phyloP scores from a whole-genome alignment of 2,329 filamentous ascomycete species.

The Hymenoscyphus linearis region DNA sequence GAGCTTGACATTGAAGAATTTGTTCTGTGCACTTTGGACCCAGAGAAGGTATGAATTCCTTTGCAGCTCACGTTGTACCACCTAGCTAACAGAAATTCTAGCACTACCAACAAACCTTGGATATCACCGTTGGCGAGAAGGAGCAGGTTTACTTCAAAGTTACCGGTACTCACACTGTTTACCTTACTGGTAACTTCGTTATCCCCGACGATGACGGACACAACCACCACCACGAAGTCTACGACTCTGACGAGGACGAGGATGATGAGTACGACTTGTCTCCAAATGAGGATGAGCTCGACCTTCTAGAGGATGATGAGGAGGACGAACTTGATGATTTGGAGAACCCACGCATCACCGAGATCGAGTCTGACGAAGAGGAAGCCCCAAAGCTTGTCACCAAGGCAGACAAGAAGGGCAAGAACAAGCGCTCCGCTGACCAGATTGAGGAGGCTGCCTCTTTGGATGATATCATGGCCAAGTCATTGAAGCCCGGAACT shows the following conservation, averaged over 20 bases:
- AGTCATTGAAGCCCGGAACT: conserved; percentile 50
- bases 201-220: conserved; percentile 57
- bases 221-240: conserved; percentile 52
- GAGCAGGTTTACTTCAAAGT: conserved; percentile 93
- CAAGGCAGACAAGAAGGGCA: conserved; percentile 55
- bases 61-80: conserved; percentile 7
- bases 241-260: conserved; percentile 58
- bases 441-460: conserved; percentile 56
- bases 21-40: conserved; percentile 93
- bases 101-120: conserved; percentile 92
- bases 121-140: conserved; percentile 83
- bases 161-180: conserved; percentile 82
- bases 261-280: conserved; percentile 80
- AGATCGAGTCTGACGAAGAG: conserved; percentile 76
- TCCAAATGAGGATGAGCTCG: conserved; percentile 64
- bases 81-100: conserved; percentile 37
- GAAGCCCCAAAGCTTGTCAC: conserved; percentile 57
- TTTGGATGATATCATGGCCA: conserved; percentile 82
- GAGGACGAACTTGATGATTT: conserved; percentile 75
- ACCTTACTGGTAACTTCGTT: conserved; percentile 94
- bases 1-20: conserved; percentile 75
- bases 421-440: conserved; percentile 91
- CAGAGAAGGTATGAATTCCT: conserved; percentile 65
- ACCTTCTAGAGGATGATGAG: conserved; percentile 54
- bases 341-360: conserved; percentile 74